Base-by-base conservation (phyloP, 2,329 filamentous ascomycete genomes). In the Pseudogymnoascus sp. region DNA sequence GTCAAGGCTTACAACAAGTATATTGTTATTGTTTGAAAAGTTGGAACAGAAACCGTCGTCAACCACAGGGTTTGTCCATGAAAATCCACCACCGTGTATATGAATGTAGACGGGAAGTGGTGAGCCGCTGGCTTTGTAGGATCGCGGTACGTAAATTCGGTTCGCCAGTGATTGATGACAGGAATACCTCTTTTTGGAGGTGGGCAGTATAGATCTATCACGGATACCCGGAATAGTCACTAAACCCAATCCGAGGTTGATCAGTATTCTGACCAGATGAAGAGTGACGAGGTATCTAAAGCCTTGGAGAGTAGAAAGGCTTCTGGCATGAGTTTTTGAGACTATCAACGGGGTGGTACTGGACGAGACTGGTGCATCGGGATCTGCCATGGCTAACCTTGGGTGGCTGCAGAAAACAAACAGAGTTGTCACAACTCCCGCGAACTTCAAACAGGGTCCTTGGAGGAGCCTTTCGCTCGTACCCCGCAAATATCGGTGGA, bases 51-150 rank as follows among this genome's bases (percentile, higher is more conserved):
- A 80, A n/a, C 66, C 66, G 69, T 82, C 79, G 67, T 81, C 78
- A 52, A 76, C 69, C 26, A 68, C 61, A 0, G 80, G 75, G 11
- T 73, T 68, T 69, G 77, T 76, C 39, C 83, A 19, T 14, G 74
- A 74, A 68, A 81, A 83, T 35, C 79, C 80, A 60, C 81, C 80
- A 62, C 81, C 81, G 66, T 84, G 81, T 66, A 83, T 76, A 62
- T 78, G 75, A 41, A 83, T 71, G 60, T 81, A 74, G 1, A 78
- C 72, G 0, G 80, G 79, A 7, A 77, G 70, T 0, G 65, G 37
- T 14, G 6, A 33, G 3, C 67, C 66, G 0, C 68, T 68, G 4
- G 68, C 66, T 29, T 74, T 70, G 66, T 74, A 72, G 63, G 65
- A 0, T 67, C 66, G 35, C 0, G 78, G 78, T 55, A 75, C 73